A percentile compares a stretch with the other conserved stretches of the same genome.
Evolutionary conservation across 129 eudicot species (phyloP).

Genomic region (Ambrosia artemisiifolia): DNA sequence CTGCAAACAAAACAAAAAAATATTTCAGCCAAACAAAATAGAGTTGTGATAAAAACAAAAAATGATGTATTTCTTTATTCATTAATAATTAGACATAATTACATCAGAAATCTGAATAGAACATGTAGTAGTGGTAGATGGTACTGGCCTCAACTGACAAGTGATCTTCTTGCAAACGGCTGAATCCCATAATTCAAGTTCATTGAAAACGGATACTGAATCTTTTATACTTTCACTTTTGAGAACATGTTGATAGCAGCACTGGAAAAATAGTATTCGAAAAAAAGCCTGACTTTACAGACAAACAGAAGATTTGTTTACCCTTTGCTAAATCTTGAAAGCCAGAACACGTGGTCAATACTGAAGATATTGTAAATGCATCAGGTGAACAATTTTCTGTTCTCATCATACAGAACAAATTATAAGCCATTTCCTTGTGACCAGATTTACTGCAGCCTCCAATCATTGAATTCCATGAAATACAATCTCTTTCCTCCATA

Average conservation of each 20-base stretch:
- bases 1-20: too few species aligned
- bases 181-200: constrained; percentile 49
- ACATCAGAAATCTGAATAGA: too few species aligned
- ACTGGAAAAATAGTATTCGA: constrained; percentile 65
- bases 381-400: constrained; percentile 40
- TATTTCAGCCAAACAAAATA: too few species aligned
- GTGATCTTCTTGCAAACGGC: constrained; percentile 64
- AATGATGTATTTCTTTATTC: too few species aligned
- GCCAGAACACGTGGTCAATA: constrained; percentile 46
- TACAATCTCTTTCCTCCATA: constrained; percentile 60
- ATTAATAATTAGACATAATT: too few species aligned
- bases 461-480: constrained; percentile 82
- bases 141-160: too few species aligned
- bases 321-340: constrained; percentile 58
- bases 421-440: constrained; percentile 37
- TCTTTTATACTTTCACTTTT: constrained; percentile 56
- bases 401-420: constrained; percentile 47
- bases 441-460: constrained; percentile 54
- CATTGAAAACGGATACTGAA: constrained; percentile 49
- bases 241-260: constrained; percentile 79
- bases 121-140: too few species aligned
- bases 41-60: too few species aligned
- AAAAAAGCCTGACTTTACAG: constrained; percentile 54
- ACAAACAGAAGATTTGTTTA: constrained; percentile 44
- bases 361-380: constrained; percentile 51